These are phyloP conservation scores for Hypomyces perniciosus DNA, from an alignment of 2,329 filamentous ascomycete genomes.

Conservation along the genomic window DNA sequence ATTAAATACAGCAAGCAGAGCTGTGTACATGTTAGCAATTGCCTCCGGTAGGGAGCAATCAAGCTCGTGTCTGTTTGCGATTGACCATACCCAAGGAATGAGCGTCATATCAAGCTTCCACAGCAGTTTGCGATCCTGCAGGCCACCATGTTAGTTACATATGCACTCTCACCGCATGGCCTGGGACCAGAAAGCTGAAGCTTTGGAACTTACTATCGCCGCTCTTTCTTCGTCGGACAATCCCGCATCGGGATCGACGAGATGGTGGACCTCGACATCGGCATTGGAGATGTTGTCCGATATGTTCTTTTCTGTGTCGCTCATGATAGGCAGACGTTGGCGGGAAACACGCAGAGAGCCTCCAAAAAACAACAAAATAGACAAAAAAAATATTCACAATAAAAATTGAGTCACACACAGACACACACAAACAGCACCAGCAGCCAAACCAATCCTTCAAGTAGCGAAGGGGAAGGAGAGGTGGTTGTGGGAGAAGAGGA, in stretches of 20 bases:
- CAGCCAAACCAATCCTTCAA: conserved; percentile 6
- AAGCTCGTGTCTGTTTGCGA: not conserved
- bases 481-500: conserved; percentile 2
- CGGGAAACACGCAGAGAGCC: not conserved
- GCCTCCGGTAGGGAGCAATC: not conserved
- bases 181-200: not conserved
- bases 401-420: not conserved
- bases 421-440: conserved; percentile 7
- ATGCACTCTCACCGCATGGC: not conserved
- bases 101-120: conserved; percentile 56
- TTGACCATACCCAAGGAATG: conserved; percentile 48
- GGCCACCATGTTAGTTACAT: not conserved
- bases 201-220: conserved; percentile 44
- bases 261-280: conserved; percentile 26
- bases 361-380: not conserved
- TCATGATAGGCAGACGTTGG: conserved; percentile 22
- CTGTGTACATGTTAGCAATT: conserved; percentile 23
- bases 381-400: not conserved
- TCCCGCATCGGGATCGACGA: conserved; percentile 49
- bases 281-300: conserved; percentile 25
- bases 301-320: conserved; percentile 27
- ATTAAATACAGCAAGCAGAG: conserved; percentile 68
- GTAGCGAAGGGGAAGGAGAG: conserved; percentile 4
- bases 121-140: conserved; percentile 55
- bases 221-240: conserved; percentile 57